Conservation (phyloP, 2,329 filamentous ascomycete genomes). For the Penicillium concentricum region DNA sequence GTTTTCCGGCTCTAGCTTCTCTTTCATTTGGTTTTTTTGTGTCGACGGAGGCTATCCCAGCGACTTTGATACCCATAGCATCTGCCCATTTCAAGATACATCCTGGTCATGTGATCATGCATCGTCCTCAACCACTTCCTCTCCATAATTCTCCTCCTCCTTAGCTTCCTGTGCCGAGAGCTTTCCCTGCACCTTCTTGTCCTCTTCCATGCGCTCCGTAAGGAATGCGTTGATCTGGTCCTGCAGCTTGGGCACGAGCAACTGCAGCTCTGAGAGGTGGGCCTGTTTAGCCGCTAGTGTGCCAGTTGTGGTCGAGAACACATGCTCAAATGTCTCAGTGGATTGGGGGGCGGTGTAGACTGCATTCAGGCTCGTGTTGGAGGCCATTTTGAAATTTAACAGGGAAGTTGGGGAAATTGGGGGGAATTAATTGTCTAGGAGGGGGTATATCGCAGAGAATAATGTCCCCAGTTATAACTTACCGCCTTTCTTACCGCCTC, state of each 20-base stretch:
- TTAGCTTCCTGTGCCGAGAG: conserved; percentile 41
- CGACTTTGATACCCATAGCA: conserved; percentile 37
- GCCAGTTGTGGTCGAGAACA: conserved; percentile 24
- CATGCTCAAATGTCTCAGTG: conserved; percentile 34
- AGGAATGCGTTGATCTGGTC: conserved; percentile 59
- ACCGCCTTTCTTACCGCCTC: conserved; percentile 10
- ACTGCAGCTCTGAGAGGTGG: conserved; percentile 54
- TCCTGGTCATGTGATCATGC: conserved; percentile 37
- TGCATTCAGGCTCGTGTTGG: conserved; percentile 22
- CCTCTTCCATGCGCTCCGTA: conserved; percentile 62
- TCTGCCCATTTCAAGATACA: conserved; percentile 22
- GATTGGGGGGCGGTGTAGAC: conserved; percentile 31
- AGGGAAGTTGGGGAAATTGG: not conserved
- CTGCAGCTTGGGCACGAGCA: conserved; percentile 53
- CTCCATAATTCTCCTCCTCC: conserved; percentile 70
- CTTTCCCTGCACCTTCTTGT: conserved; percentile 47
- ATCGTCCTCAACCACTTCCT: conserved; percentile 71
- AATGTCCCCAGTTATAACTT: not conserved
- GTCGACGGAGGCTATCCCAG: conserved; percentile 23
- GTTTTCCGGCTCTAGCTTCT: not conserved
- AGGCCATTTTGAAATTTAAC: conserved; percentile 4
- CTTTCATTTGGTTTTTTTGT: conserved; percentile 9
- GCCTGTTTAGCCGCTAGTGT: conserved; percentile 48
- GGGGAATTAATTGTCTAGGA: not conserved
- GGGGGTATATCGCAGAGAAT: not conserved